Percentiles rank a stretch among this genome's conserved stretches.
phyloP scores from a whole-genome alignment of 495 filamentous ascomycete genomes.

The Neurospora hispaniola region DNA sequence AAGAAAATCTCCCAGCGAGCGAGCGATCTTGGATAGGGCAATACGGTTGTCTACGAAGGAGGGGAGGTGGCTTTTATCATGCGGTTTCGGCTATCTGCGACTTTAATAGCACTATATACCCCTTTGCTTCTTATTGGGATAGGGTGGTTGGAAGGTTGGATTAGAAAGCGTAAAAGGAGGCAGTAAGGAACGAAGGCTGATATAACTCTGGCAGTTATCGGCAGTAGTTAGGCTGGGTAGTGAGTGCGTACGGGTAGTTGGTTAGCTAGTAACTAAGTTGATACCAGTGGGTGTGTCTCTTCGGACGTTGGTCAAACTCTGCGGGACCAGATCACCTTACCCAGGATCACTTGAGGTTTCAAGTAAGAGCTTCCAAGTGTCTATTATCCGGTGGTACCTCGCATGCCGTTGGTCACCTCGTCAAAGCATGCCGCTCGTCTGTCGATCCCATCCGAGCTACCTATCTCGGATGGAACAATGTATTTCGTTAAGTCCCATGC shows the following conservation, averaged over 20 bases:
- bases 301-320: neutral
- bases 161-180: neutral
- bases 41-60: neutral
- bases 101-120: neutral
- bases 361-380: neutral
- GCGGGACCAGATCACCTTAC: neutral
- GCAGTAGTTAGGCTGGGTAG: neutral
- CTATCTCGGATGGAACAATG: neutral
- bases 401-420: neutral
- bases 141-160: neutral
- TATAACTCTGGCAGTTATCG: neutral
- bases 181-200: neutral
- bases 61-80: neutral
- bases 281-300: neutral
- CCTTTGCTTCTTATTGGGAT: neutral
- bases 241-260: neutral
- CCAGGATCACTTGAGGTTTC: neutral
- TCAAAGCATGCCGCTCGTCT: neutral
- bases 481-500: neutral
- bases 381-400: neutral
- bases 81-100: neutral
- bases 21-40: neutral
- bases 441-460: neutral
- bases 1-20: neutral
- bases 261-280: neutral